Percentiles rank a stretch among this genome's conserved stretches.
Conservation (phyloP, 2,329 filamentous ascomycete species). For the Ramularia endophylla region DNA sequence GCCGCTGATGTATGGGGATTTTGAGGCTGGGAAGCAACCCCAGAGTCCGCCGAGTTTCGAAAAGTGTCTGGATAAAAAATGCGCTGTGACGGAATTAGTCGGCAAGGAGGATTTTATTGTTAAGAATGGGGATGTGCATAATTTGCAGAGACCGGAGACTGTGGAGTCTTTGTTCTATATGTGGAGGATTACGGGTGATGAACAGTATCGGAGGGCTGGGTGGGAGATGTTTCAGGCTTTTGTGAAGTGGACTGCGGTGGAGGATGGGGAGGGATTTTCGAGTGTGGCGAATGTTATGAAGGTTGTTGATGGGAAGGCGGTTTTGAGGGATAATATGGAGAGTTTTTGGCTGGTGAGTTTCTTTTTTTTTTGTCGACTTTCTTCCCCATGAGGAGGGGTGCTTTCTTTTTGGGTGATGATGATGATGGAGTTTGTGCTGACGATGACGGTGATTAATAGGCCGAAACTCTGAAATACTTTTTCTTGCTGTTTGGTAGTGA, state of each 20-base stretch:
- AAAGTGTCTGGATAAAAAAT: constrained; percentile 23
- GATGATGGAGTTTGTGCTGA: too few relatives aligned
- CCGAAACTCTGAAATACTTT: constrained; percentile 96
- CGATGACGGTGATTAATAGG: too few relatives aligned
- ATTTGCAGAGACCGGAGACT: constrained; percentile 91
- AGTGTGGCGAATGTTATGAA: constrained; percentile 69
- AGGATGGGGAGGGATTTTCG: constrained; percentile 73
- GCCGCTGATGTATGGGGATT: constrained; percentile 56
- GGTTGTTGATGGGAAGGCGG: constrained; percentile 52
- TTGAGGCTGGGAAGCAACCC: constrained; percentile 39
- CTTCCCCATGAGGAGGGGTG: too few relatives aligned
- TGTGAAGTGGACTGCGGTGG: constrained; percentile 73
- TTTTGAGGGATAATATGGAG: constrained; percentile 86
- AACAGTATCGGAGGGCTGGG: constrained; percentile 87
- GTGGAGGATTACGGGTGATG: constrained; percentile 94
- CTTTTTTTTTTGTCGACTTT: background rate
- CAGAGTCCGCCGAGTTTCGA: constrained; percentile 42
- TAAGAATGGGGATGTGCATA: constrained; percentile 78
- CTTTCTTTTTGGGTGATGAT: too few relatives aligned
- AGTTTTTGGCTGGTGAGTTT: constrained; percentile 87
- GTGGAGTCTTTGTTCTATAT: constrained; percentile 97
- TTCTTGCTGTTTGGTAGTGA: constrained; percentile 86
- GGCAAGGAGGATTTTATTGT: constrained; percentile 74
- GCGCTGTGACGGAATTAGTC: constrained; percentile 46
- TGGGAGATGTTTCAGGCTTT: constrained; percentile 99